Evolutionary conservation across 2,329 filamentous ascomycete genomes (phyloP).

Genomic region (Colletotrichum sp.): DNA sequence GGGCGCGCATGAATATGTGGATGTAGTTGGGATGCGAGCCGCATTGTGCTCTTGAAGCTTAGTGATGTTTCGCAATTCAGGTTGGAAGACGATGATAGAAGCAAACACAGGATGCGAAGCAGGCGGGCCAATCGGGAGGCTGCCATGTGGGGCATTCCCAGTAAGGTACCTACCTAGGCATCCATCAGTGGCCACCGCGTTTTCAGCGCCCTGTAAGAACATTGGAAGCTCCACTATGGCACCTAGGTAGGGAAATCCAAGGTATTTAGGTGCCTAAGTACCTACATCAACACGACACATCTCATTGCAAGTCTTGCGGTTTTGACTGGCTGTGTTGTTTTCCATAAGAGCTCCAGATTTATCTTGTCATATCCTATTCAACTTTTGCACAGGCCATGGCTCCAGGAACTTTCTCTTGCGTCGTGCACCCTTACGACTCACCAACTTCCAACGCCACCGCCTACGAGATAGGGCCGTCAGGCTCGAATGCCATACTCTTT

Average conservation of each 20-base stretch:
- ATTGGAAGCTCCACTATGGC: neutral
- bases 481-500: slow-evolving; percentile 68
- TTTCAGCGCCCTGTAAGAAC: neutral
- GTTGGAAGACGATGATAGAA: neutral
- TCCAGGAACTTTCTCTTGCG: slow-evolving; percentile 31
- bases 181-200: neutral
- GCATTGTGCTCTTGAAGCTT: neutral
- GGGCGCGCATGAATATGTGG: neutral
- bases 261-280: no score
- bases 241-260: no score
- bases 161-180: neutral
- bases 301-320: neutral
- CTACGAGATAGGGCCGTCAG: slow-evolving; percentile 49
- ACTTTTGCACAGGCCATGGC: neutral
- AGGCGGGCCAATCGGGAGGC: neutral
- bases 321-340: neutral
- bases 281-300: neutral
- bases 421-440: slow-evolving; percentile 51
- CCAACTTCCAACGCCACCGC: slow-evolving; percentile 45
- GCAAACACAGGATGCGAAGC: neutral
- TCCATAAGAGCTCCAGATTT: neutral
- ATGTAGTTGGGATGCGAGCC: neutral
- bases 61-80: neutral
- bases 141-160: neutral
- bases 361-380: neutral